Evolutionary conservation across 2,329 filamentous ascomycete species (phyloP).

Genomic region (Blastomyces parvus): DNA sequence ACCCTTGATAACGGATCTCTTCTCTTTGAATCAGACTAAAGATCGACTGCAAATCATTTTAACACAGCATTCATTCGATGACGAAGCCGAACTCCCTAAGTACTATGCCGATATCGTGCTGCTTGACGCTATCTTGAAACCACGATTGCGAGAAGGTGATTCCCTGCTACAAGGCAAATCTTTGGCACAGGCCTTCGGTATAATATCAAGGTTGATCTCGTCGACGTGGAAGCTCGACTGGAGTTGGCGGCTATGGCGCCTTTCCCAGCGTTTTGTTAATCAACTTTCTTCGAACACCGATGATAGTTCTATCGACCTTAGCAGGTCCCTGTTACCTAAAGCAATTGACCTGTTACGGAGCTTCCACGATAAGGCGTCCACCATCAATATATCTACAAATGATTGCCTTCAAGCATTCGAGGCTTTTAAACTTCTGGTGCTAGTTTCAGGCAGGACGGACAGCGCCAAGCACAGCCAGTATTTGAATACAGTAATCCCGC

Average conservation of each 20-base stretch:
- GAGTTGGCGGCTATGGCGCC: slow-evolving; percentile 36
- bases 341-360: slow-evolving; percentile 25
- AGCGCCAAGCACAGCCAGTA: slow-evolving; percentile 16
- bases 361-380: slow-evolving; percentile 21
- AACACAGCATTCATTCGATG: slow-evolving; percentile 21
- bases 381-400: slow-evolving; percentile 16
- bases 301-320: slow-evolving; percentile 17
- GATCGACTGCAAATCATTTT: slow-evolving; percentile 27
- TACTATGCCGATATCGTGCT: slow-evolving; percentile 5
- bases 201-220: slow-evolving; percentile 21
- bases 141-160: slow-evolving; percentile 9
- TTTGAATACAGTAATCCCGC: slow-evolving; percentile 18
- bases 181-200: slow-evolving; percentile 6
- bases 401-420: slow-evolving; percentile 31
- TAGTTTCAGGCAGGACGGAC: slow-evolving; percentile 19
- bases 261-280: slow-evolving; percentile 27
- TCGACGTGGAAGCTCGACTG: slow-evolving; percentile 27
- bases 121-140: slow-evolving; percentile 4
- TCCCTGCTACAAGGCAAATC: background rate
- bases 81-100: slow-evolving; percentile 21
- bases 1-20: slow-evolving; percentile 25
- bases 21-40: slow-evolving; percentile 23
- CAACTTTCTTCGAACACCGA: slow-evolving; percentile 22
- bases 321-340: slow-evolving; percentile 21
- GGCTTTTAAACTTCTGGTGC: slow-evolving; percentile 28